Evolutionary conservation across 108 stramenopile species (phyloP).

Genomic region (Cyclotella baltica): DNA sequence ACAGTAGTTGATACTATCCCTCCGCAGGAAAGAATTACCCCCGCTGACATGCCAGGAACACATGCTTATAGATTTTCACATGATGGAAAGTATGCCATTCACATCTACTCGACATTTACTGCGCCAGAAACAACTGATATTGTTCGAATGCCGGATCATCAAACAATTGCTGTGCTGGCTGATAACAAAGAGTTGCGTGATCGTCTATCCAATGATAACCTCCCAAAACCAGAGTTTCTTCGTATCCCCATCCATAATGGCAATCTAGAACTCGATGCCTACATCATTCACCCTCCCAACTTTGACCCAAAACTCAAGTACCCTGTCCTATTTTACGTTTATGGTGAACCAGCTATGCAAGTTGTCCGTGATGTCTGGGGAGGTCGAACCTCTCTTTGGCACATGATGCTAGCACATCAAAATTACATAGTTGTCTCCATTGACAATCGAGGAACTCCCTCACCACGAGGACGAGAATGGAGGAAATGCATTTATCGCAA

Average conservation of each 20-base stretch:
- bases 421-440: constrained; percentile 47
- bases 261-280: constrained; percentile 46
- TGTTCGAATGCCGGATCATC: constrained; percentile 43
- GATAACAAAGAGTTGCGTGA: constrained; percentile 52
- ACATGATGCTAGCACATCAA: constrained; percentile 51
- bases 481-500: constrained; percentile 55
- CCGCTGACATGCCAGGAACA: constrained; percentile 45
- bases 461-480: constrained; percentile 50
- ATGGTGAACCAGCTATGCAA: constrained; percentile 54
- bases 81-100: constrained; percentile 51
- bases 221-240: constrained; percentile 49
- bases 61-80: constrained; percentile 48
- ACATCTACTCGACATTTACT: constrained; percentile 44
- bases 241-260: constrained; percentile 43
- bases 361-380: constrained; percentile 54
- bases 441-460: constrained; percentile 51
- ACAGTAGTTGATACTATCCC: constrained; percentile 8
- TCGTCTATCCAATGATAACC: constrained; percentile 29
- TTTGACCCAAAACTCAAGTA: constrained; percentile 45
- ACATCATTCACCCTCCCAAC: constrained; percentile 45
- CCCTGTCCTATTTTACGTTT: constrained; percentile 51
- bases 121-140: constrained; percentile 48
- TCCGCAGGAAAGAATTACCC: constrained; percentile 48
- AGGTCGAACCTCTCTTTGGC: constrained; percentile 52
- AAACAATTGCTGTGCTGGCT: constrained; percentile 39